Percentiles rank a stretch among this genome's conserved stretches.
These are phyloP conservation scores for Psidium friedrichsthalianum DNA, from an alignment of 345 rosid species.

Conservation along the genomic window DNA sequence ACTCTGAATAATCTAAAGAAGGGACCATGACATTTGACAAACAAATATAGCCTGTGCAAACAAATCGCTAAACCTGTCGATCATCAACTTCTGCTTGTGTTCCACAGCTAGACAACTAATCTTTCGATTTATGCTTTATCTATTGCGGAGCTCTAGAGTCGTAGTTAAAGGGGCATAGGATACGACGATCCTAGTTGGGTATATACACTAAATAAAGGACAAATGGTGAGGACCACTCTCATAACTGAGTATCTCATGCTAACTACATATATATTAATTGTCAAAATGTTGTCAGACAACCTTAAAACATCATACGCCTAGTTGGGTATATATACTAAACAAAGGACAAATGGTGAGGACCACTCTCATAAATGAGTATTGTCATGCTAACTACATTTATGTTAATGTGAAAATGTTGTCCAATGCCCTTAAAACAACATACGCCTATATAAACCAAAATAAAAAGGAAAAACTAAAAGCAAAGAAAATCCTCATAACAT, in stretches of 20 bases:
- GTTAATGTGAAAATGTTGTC: neutral
- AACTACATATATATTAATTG: neutral
- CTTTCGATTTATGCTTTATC: neutral
- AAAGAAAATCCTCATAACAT: neutral
- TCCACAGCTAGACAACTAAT: neutral
- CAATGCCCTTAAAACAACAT: neutral
- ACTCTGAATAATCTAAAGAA: neutral
- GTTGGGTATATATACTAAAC: neutral
- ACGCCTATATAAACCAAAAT: neutral
- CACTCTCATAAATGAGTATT: neutral
- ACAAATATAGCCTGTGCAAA: neutral
- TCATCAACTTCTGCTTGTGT: neutral
- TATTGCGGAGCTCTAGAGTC: neutral
- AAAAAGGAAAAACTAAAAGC: neutral
- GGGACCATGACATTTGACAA: neutral
- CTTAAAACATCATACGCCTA: neutral
- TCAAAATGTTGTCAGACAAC: neutral
- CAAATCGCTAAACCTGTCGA: neutral
- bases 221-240: neutral
- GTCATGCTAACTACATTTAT: neutral
- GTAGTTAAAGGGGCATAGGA: neutral
- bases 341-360: neutral
- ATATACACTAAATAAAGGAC: neutral
- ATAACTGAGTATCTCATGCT: neutral
- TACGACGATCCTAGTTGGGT: neutral